These are phyloP conservation scores for Grifola frondosa DNA, from an alignment of 1,284 basidiomycete genomes.

Conservation along the genomic window DNA sequence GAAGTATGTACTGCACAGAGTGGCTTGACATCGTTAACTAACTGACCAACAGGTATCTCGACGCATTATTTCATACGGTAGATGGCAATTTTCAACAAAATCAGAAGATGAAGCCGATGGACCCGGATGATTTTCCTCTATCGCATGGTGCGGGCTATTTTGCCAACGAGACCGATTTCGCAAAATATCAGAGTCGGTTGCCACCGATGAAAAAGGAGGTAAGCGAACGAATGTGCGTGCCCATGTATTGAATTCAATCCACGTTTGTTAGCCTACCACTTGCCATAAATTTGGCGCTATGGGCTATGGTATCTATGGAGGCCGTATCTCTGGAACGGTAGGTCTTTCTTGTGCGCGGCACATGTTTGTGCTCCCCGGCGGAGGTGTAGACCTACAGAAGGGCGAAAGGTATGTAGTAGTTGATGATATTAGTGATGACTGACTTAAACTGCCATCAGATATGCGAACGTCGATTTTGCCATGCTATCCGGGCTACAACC, in stretches of 20 bases:
- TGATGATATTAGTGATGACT: not conserved
- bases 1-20: conserved; percentile 4
- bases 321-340: not conserved
- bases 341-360: conserved; percentile 3
- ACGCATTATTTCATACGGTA: not conserved
- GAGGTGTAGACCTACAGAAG: not conserved
- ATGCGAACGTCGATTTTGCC: not conserved
- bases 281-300: conserved; percentile 1
- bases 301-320: not conserved
- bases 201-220: conserved; percentile 2
- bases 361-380: conserved; percentile 3
- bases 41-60: not conserved
- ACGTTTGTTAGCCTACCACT: not conserved
- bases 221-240: too few relatives aligned
- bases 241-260: too few relatives aligned
- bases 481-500: not conserved
- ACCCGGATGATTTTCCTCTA: not conserved
- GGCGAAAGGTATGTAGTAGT: conserved; percentile 3
- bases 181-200: not conserved
- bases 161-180: conserved; percentile 6
- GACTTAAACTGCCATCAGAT: conserved; percentile 1
- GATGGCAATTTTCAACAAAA: conserved; percentile 2
- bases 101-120: not conserved
- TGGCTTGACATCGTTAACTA: too few relatives aligned
- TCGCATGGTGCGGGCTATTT: not conserved